Conservation (phyloP, 805 yeast species). For the Starmerella khaoyaiensis region DNA sequence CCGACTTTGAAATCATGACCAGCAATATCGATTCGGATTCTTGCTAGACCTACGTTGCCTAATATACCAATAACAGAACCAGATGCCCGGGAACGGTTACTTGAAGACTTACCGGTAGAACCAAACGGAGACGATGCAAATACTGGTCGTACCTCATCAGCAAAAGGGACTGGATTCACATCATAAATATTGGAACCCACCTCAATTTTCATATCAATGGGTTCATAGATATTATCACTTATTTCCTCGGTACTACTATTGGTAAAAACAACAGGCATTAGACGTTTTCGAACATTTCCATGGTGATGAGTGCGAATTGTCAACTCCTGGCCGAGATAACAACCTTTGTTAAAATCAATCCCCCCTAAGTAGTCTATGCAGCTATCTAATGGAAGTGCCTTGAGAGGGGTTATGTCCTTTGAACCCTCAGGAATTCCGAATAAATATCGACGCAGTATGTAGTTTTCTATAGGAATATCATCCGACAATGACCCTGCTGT, state of each 20-base stretch:
- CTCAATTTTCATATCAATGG: conserved; percentile 10
- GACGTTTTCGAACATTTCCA: conserved; percentile 71
- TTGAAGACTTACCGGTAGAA: not conserved
- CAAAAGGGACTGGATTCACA: conserved; percentile 16
- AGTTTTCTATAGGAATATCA: conserved; percentile 18
- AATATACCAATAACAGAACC: conserved; percentile 49
- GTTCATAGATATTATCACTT: conserved; percentile 14
- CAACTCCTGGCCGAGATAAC: conserved; percentile 92
- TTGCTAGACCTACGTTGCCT: conserved; percentile 54
- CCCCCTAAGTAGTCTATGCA: conserved; percentile 74
- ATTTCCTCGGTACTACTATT: conserved; percentile 13
- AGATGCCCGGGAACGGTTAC: conserved; percentile 30
- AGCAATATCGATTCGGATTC: conserved; percentile 35
- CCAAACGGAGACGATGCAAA: conserved; percentile 19
- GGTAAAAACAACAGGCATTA: conserved; percentile 51
- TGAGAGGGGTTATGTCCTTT: conserved; percentile 36
- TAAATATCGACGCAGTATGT: conserved; percentile 35
- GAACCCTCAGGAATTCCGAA: conserved; percentile 45
- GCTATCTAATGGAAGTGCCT: conserved; percentile 67
- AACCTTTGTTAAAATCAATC: conserved; percentile 79
- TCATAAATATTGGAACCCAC: conserved; percentile 13
- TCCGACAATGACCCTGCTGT: not conserved
- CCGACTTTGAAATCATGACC: conserved; percentile 20
- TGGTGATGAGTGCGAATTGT: conserved; percentile 77
- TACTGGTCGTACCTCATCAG: conserved; percentile 3